phyloP scores from a whole-genome alignment of 2,329 filamentous ascomycete genomes.

The Sporothrix mexicana region DNA sequence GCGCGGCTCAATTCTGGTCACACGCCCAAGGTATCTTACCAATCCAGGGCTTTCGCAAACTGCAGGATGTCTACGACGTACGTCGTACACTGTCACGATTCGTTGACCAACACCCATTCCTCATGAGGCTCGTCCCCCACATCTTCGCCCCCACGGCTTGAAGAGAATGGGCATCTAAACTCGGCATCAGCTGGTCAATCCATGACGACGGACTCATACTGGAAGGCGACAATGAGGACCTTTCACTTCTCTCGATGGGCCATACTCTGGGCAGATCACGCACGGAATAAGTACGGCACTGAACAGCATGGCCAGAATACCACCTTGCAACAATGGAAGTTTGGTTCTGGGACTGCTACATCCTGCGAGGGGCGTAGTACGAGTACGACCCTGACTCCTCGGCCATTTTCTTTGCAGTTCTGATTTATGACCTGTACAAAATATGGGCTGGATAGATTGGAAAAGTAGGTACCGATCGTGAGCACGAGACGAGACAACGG shows the following conservation, averaged over 20 bases:
- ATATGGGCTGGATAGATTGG: background rate
- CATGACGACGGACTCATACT: background rate
- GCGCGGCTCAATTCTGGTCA: constrained; percentile 5
- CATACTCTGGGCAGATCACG: constrained; percentile 18
- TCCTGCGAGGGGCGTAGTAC: background rate
- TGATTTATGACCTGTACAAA: constrained; percentile 6
- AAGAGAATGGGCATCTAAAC: background rate
- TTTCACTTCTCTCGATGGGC: background rate
- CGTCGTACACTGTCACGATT: too few relatives aligned
- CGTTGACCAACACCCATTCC: background rate
- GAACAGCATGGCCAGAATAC: background rate
- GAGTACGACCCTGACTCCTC: constrained; percentile 11
- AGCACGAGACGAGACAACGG: background rate
- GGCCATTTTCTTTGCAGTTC: background rate
- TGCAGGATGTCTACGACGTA: background rate
- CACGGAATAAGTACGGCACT: constrained; percentile 10
- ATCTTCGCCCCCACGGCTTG: constrained; percentile 10
- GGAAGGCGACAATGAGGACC: background rate
- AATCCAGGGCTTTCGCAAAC: background rate
- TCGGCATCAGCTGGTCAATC: background rate
- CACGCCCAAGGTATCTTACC: background rate
- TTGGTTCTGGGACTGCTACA: constrained; percentile 17
- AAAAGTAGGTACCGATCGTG: constrained; percentile 11
- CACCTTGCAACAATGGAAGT: constrained; percentile 8
- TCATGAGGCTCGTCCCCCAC: constrained; percentile 10